Evolutionary conservation across 73 alveolate genomes (phyloP), one percentile per base, ranked within the genome.

Genomic region (Symbiodinium pilosum): DNA sequence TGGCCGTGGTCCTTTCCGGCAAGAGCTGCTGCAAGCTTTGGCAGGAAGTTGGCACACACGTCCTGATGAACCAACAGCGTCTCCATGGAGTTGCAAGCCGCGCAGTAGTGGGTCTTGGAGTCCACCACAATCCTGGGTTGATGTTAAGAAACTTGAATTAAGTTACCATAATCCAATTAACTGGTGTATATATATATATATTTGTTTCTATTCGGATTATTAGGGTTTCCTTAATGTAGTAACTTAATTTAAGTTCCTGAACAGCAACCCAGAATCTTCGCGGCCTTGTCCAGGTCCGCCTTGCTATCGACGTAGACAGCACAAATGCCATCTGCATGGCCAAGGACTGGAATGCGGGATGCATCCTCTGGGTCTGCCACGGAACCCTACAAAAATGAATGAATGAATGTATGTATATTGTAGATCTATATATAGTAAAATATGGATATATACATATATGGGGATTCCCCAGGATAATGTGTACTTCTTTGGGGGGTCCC

Each of bases 31-130:
- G 95, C 47, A 38, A 88, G 86, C 95, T 88, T 88, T 20, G 95
- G 95, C 95, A 88, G 32, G 30, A 88, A 88, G 8, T 12, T 14
- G 9, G 41, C 93, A 43, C 43, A 9, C 44, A 71, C 95, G 56
- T 88, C 83, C 41, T 88, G 39, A 64, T 88, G 95, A 36, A 88
- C 95, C 73, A 88, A 56, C 28, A 88, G 43, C 12, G 95, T 88
- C 75, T 88, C 95, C 95, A 88, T 88, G 47, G 95, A 88, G 73
- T 88, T 88, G 51, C 94, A 87, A 18, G 94, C 94, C n/a, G 94
- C 87, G 38, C 95, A 88, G 86, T 88, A 88, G 69, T 88, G 83
- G n/a, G 95, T 88, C 71, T 88, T 88, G 73, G 95, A 88, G 44
- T 88, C 95, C 40, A 88, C 95, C 51, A 88, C 95, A 24, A 88